These are phyloP conservation scores for Glarea lozoyensis DNA, from an alignment of 495 filamentous ascomycete genomes.

Conservation along the genomic window DNA sequence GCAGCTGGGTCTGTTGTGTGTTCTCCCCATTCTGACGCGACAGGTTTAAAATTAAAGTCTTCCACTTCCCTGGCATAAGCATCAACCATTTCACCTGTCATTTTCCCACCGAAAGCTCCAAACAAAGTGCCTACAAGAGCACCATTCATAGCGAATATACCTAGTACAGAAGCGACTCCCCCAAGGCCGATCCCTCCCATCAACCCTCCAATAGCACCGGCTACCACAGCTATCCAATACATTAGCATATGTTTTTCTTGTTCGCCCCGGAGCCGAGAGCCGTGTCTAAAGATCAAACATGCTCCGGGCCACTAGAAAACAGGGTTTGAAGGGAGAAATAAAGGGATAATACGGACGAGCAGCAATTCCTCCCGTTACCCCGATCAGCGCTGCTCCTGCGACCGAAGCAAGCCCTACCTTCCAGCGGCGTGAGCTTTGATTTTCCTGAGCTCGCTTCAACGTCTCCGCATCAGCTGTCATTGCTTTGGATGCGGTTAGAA, in stretches of 20 bases:
- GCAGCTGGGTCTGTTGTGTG: constrained; percentile 29
- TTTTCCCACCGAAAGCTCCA: constrained; percentile 80
- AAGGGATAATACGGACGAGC: no score
- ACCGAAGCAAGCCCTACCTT: constrained; percentile 70
- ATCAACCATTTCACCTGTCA: constrained; percentile 80
- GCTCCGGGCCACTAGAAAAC: no score
- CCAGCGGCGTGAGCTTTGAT: constrained; percentile 56
- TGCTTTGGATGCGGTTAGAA: constrained; percentile 62
- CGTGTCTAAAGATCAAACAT: no score
- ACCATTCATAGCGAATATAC: constrained; percentile 64
- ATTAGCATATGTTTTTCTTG: no score
- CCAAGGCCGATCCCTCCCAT: constrained; percentile 80
- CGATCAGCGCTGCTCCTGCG: constrained; percentile 62
- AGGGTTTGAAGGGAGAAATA: no score
- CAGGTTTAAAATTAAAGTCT: constrained; percentile 81
- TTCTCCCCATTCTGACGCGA: constrained; percentile 39
- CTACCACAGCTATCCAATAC: constrained; percentile 70
- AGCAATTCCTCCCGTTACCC: constrained; percentile 67
- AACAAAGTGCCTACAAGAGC: constrained; percentile 76
- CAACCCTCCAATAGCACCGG: constrained; percentile 72
- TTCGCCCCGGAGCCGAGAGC: no score
- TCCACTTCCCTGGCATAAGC: constrained; percentile 78
- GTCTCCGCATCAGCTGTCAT: constrained; percentile 60
- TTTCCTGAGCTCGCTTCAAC: constrained; percentile 57
- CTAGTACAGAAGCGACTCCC: constrained; percentile 58